Conservation (phyloP, 192 early-diverging fungal species). For the Dissophora ornata region DNA sequence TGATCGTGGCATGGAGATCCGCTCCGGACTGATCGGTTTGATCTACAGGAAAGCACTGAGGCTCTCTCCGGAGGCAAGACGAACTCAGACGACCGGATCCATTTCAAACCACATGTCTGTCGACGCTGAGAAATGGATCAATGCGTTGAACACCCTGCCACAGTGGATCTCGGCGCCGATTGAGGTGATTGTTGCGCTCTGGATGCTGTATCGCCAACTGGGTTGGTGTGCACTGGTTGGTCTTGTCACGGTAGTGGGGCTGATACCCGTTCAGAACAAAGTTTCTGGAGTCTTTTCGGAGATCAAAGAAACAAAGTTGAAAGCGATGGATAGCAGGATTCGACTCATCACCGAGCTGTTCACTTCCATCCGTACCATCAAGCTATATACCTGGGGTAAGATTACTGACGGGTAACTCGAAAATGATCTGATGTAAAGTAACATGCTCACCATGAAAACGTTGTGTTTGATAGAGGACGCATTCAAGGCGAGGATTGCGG, state of each 20-base stretch:
- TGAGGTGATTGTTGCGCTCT: constrained; percentile 30
- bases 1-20: constrained; percentile 43
- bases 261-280: constrained; percentile 34
- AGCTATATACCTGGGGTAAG: constrained; percentile 54
- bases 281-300: constrained; percentile 18
- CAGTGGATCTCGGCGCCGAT: constrained; percentile 61
- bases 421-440: no score
- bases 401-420: neutral
- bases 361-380: constrained; percentile 31
- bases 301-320: constrained; percentile 29
- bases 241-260: constrained; percentile 13
- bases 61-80: constrained; percentile 68
- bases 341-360: constrained; percentile 40
- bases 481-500: constrained; percentile 21
- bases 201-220: constrained; percentile 39
- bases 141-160: constrained; percentile 26
- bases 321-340: constrained; percentile 37
- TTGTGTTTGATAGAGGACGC: constrained; percentile 24
- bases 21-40: constrained; percentile 42
- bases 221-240: constrained; percentile 39
- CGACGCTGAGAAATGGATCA: constrained; percentile 70
- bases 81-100: constrained; percentile 25
- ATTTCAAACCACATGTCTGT: constrained; percentile 71
- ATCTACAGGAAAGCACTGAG: constrained; percentile 85
- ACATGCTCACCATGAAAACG: neutral